Evolutionary conservation across 345 rosid genomes (phyloP).

Genomic region (Rhizophora mangle): DNA sequence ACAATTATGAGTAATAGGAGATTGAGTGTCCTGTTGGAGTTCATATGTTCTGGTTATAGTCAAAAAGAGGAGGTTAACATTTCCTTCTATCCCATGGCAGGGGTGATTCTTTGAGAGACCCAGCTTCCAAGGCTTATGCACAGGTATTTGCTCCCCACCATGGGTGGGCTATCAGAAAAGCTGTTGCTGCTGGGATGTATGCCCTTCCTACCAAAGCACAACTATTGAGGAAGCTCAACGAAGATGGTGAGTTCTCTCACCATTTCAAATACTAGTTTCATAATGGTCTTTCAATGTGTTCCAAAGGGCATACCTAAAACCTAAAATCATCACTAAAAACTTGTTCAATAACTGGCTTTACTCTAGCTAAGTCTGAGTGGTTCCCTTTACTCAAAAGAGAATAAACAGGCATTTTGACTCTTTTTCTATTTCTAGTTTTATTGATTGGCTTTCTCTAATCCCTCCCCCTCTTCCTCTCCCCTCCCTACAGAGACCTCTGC

Average conservation of each 20-base stretch:
- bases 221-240: conserved; percentile 70
- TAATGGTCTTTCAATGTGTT: not conserved
- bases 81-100: conserved; percentile 35
- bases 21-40: conserved; percentile 7
- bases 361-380: not conserved
- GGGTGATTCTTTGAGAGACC: conserved; percentile 74
- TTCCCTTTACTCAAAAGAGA: not conserved
- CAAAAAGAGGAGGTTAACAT: not conserved
- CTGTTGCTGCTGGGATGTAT: conserved; percentile 92
- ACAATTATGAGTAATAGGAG: conserved; percentile 2
- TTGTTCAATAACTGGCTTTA: not conserved
- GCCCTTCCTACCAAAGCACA: conserved; percentile 87
- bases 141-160: conserved; percentile 94
- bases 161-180: conserved; percentile 90
- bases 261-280: conserved; percentile 11
- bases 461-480: not conserved
- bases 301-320: not conserved
- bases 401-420: not conserved
- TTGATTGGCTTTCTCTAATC: not conserved
- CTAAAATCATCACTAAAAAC: not conserved
- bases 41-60: not conserved
- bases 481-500: conserved; percentile 61
- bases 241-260: conserved; percentile 63
- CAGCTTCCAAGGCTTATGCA: conserved; percentile 87
- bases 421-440: not conserved